Conservation (phyloP, 129 eudicot genomes). For the Flaveria linearis region DNA sequence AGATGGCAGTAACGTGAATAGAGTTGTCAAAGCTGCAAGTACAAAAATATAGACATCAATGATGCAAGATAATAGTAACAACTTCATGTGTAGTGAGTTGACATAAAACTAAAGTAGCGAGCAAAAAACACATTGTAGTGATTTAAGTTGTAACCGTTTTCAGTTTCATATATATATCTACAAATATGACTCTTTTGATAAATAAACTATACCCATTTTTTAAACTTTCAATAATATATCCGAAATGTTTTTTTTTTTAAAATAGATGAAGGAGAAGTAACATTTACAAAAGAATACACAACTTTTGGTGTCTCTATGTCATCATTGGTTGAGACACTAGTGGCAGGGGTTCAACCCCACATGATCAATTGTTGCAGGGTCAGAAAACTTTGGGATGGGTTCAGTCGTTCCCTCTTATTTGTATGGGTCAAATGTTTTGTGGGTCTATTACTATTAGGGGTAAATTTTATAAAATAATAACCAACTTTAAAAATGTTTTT, state of each 20-base stretch:
- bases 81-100: too few relatives aligned
- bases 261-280: constrained; percentile 8
- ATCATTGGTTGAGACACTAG: constrained; percentile 34
- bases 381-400: constrained; percentile 21
- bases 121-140: too few relatives aligned
- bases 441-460: not conserved
- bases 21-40: too few relatives aligned
- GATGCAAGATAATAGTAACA: too few relatives aligned
- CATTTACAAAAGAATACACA: constrained; percentile 22
- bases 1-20: too few relatives aligned
- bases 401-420: constrained; percentile 14
- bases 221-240: not conserved
- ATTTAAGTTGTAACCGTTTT: too few relatives aligned
- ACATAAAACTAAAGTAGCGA: too few relatives aligned
- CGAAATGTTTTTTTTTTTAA: not conserved
- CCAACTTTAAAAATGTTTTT: too few relatives aligned
- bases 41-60: too few relatives aligned
- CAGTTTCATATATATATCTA: not conserved
- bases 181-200: not conserved
- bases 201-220: not conserved
- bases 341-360: constrained; percentile 30
- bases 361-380: constrained; percentile 35
- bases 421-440: constrained; percentile 2
- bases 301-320: constrained; percentile 33
- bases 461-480: too few relatives aligned